Percentiles rank a stretch among this genome's conserved stretches.
phyloP scores from a whole-genome alignment of 2,329 filamentous ascomycete genomes.

The Cytospora piceicola region DNA sequence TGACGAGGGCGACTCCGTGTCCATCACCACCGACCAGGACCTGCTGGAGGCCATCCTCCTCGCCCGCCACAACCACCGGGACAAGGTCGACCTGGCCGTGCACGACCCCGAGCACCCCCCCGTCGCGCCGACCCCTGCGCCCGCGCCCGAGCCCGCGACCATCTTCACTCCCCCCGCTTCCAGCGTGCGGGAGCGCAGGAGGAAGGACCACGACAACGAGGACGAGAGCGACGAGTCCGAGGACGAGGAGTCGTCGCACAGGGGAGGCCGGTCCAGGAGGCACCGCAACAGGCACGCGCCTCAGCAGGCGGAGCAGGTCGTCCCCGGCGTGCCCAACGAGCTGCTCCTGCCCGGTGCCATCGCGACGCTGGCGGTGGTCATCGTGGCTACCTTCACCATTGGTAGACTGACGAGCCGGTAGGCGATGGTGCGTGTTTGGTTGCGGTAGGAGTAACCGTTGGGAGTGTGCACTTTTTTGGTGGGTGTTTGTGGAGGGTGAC shows the following conservation, averaged over 20 bases:
- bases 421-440: neutral
- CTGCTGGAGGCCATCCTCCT: constrained; percentile 87
- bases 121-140: constrained; percentile 61
- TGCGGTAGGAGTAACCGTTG: neutral
- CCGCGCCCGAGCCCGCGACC: constrained; percentile 45
- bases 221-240: constrained; percentile 54
- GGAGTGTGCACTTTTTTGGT: neutral
- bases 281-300: constrained; percentile 39
- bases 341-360: constrained; percentile 91
- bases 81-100: constrained; percentile 97
- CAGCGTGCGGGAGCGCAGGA: constrained; percentile 56
- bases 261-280: constrained; percentile 50
- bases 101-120: constrained; percentile 92
- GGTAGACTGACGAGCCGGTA: constrained; percentile 67
- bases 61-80: constrained; percentile 74
- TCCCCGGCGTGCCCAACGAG: constrained; percentile 92
- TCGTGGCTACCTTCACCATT: constrained; percentile 90
- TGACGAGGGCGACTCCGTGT: constrained; percentile 94
- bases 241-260: constrained; percentile 46
- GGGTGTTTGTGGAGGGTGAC: too few species aligned
- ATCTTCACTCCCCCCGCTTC: constrained; percentile 54
- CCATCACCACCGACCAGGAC: constrained; percentile 94
- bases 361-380: constrained; percentile 91
- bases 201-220: constrained; percentile 52
- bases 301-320: constrained; percentile 67